phyloP scores from a whole-genome alignment of 176 grass and related monocot species.

The Bolboschoenus planiculmis region DNA sequence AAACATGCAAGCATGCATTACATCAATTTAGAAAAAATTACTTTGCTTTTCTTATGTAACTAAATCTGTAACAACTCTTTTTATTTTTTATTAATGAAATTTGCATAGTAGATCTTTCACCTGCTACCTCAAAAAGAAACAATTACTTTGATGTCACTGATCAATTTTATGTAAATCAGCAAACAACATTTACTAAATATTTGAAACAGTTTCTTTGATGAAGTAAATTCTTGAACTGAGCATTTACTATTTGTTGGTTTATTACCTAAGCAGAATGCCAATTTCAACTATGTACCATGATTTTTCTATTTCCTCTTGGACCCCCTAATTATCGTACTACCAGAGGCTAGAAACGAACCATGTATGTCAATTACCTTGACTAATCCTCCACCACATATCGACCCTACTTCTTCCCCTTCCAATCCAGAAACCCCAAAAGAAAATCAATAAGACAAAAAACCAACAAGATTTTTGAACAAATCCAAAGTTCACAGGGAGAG shows the following conservation, averaged over 20 bases:
- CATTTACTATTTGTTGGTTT: not conserved
- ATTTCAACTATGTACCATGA: not conserved
- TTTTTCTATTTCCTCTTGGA: not conserved
- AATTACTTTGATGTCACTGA: not conserved
- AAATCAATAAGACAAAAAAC: not conserved
- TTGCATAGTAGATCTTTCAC: no score
- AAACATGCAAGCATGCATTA: not conserved
- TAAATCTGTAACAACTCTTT: no score
- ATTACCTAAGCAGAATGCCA: not conserved
- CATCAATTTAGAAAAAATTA: no score
- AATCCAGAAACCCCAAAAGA: slow-evolving; percentile 11
- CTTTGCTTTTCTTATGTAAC: no score
- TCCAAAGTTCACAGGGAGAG: not conserved
- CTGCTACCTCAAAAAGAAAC: no score
- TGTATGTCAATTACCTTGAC: not conserved
- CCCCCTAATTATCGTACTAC: not conserved
- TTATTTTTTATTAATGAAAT: no score
- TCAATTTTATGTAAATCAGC: not conserved
- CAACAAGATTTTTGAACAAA: not conserved
- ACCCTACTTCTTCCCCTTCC: not conserved
- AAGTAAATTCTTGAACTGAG: not conserved
- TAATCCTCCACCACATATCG: slow-evolving; percentile 32
- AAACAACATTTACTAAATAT: not conserved
- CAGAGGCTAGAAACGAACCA: slow-evolving; percentile 24
- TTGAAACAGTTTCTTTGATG: not conserved